Evolutionary conservation across 176 grass and related monocot species (phyloP), one percentile per base, ranked within the genome.

Genomic region (Hordeum marinum): DNA sequence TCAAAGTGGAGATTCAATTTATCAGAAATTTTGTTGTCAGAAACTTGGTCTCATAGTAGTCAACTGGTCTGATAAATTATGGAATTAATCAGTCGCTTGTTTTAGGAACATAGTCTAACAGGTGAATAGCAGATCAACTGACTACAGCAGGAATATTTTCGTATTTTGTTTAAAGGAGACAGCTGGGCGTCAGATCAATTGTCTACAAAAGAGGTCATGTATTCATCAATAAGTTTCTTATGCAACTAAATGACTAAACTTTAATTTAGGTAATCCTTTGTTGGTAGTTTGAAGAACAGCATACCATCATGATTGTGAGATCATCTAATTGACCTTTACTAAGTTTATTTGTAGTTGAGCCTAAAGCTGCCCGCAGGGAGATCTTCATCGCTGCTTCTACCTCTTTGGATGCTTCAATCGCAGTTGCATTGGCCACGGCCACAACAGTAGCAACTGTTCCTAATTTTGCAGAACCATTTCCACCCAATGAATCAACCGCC

Each of bases 251-350:
- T 25, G 72, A 31, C 9, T 11, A 54, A 67, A 65, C 13, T 48
- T 31, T 64, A 23, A 87, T 75, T 83, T 9, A 75, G 37, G 27
- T 68, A 80, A 11, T 61, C 65, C 50, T 69, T 75, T 58, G 27
- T 45, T 79, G 36, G 11, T 18, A 83, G 41, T 72, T 82, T 21
- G 41, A 77, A 46, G 75, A 87, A 69, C 58, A 60, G 75, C 75
- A 50, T 88, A 95, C 93, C 95, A 93, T 98, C 93, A 95, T 95
- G 50, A 98, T 77, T 71, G 93, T 92, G 72, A 95, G 89, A 88
- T 91, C 92, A 86, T 98, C 93, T 68, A 95, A 88, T 75, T 94
- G 88, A 83, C 88, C 93, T 86, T 95, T 90, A 29, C 60, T 87
- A 81, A 87, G 68, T 71, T 88, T 95, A 86, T 93, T 95, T 76